Conservation (phyloP, 2,329 filamentous ascomycete genomes). For the Nigrospora oryzae region DNA sequence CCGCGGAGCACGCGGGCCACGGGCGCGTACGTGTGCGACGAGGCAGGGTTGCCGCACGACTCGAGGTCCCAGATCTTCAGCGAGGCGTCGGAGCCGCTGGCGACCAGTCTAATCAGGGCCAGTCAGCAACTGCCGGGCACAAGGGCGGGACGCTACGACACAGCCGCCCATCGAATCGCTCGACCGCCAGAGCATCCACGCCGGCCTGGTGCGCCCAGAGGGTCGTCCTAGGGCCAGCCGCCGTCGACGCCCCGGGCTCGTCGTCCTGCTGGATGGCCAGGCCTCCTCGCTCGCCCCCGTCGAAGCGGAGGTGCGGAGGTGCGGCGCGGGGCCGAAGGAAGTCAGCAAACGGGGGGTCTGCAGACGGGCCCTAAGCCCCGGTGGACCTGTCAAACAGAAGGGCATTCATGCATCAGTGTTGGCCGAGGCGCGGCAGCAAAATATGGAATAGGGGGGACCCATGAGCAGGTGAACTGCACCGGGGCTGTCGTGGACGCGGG, state of each 20-base stretch:
- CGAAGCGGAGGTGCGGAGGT: conserved; percentile 62
- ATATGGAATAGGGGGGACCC: no score
- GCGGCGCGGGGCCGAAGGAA: conserved; percentile 58
- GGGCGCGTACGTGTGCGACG: conserved; percentile 43
- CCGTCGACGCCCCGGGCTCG: conserved; percentile 9
- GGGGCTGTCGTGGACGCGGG: no score
- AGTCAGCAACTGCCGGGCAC: conserved; percentile 2
- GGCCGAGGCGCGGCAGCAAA: no score
- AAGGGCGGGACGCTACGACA: conserved; percentile 21
- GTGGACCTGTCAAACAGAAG: conserved; percentile 69
- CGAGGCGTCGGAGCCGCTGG: conserved; percentile 77
- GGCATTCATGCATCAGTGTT: conserved; percentile 60
- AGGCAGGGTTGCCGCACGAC: conserved; percentile 34
- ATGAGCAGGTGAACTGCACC: no score
- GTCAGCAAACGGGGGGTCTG: conserved; percentile 59
- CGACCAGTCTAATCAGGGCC: conserved; percentile 53
- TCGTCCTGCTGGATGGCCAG: conserved; percentile 15
- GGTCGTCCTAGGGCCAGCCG: conserved; percentile 21
- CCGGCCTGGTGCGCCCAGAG: conserved; percentile 67
- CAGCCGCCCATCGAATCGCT: conserved; percentile 74
- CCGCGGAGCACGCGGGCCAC: conserved; percentile 40
- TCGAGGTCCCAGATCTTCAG: conserved; percentile 86
- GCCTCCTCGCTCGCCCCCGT: conserved; percentile 44
- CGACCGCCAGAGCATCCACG: conserved; percentile 70
- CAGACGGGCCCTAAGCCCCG: conserved; percentile 56